phyloP scores from a whole-genome alignment of 345 rosid genomes.

The Linum trigynum region DNA sequence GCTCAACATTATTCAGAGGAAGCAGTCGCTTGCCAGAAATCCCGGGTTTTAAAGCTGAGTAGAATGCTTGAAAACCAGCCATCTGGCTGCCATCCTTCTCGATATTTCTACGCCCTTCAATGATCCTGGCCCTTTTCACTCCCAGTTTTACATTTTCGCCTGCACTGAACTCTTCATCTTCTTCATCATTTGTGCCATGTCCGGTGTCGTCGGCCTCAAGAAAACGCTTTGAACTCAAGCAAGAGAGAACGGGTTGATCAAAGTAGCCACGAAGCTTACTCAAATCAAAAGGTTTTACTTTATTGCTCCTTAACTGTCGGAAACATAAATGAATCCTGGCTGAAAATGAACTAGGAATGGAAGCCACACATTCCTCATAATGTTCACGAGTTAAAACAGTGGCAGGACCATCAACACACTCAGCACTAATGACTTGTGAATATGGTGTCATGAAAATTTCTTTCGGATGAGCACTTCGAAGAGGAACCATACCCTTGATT shows the following conservation, averaged over 20 bases:
- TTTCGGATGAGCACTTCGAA: slow-evolving; percentile 70
- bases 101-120: slow-evolving; percentile 29
- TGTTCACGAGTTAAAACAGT: slow-evolving; percentile 71
- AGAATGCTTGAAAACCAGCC: slow-evolving; percentile 30
- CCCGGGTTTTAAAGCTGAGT: slow-evolving; percentile 40
- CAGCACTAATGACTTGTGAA: slow-evolving; percentile 93
- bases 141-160: slow-evolving; percentile 48
- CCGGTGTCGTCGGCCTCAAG: slow-evolving; percentile 30
- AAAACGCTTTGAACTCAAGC: slow-evolving; percentile 43
- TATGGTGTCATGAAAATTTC: slow-evolving; percentile 91
- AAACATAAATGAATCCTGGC: slow-evolving; percentile 63
- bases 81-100: slow-evolving; percentile 22
- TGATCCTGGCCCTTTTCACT: slow-evolving; percentile 52
- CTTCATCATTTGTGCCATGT: slow-evolving; percentile 42
- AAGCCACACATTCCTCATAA: slow-evolving; percentile 53
- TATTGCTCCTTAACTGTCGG: slow-evolving; percentile 76
- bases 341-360: slow-evolving; percentile 52
- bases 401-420: slow-evolving; percentile 91
- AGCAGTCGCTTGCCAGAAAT: slow-evolving; percentile 39
- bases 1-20: slow-evolving; percentile 42
- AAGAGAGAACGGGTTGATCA: slow-evolving; percentile 65
- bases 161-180: slow-evolving; percentile 44
- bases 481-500: slow-evolving; percentile 64
- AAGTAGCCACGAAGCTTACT: slow-evolving; percentile 78
- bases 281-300: slow-evolving; percentile 70